Evolutionary conservation across 441 rosid genomes (phyloP).

Genomic region (Isatis lusitanica): DNA sequence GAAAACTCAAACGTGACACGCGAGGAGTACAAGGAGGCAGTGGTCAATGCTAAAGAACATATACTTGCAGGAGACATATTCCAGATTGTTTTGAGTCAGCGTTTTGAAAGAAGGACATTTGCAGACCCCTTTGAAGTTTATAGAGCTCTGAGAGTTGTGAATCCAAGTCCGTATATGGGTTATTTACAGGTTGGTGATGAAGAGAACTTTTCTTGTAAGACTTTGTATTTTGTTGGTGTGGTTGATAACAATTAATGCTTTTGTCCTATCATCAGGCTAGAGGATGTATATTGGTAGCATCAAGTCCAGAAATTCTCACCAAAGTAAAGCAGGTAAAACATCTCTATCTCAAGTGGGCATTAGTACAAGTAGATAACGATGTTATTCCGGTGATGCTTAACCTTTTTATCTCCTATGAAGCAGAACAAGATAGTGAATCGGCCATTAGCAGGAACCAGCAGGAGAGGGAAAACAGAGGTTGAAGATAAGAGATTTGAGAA

Average conservation of each 20-base stretch:
- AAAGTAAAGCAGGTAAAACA: slow-evolving; percentile 68
- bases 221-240: neutral
- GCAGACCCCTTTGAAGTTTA: slow-evolving; percentile 92
- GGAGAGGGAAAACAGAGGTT: slow-evolving; percentile 68
- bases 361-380: neutral
- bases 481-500: slow-evolving; percentile 64
- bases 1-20: slow-evolving; percentile 68
- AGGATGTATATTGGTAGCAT: slow-evolving; percentile 84
- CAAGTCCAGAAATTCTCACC: slow-evolving; percentile 93
- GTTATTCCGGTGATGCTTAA: neutral
- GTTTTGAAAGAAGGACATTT: slow-evolving; percentile 87
- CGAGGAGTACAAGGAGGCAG: slow-evolving; percentile 65
- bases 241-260: neutral
- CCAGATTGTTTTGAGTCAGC: slow-evolving; percentile 86
- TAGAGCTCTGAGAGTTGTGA: slow-evolving; percentile 84
- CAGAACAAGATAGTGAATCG: slow-evolving; percentile 79
- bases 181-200: slow-evolving; percentile 65
- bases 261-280: slow-evolving; percentile 55
- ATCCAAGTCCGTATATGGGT: slow-evolving; percentile 95
- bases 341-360: neutral
- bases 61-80: slow-evolving; percentile 87
- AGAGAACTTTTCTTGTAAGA: neutral
- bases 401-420: slow-evolving; percentile 11
- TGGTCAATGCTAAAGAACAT: slow-evolving; percentile 78
- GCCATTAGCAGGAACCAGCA: slow-evolving; percentile 84